These are phyloP conservation scores for Hypholoma fasciculare DNA, from an alignment of 768 basidiomycete genomes.

Conservation along the genomic window DNA sequence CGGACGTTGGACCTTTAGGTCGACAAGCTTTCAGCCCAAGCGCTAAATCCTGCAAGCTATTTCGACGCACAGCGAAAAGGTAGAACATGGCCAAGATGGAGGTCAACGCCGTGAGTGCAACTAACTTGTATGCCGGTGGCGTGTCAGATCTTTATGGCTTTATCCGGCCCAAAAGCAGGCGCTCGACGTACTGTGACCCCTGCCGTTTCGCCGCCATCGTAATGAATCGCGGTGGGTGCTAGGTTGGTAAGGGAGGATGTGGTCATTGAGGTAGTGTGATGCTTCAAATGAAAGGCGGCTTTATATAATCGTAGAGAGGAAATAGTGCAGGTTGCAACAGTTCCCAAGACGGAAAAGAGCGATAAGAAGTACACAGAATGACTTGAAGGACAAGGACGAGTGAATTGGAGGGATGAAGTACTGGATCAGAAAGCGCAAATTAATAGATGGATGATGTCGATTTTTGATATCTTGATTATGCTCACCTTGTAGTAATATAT, in stretches of 20 bases:
- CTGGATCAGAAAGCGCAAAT: too few species aligned
- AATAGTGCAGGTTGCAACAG: too few species aligned
- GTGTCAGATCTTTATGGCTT: not conserved
- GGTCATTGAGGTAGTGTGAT: not conserved
- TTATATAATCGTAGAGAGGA: not conserved
- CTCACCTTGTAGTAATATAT: not conserved
- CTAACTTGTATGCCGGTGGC: slow-evolving; percentile 1
- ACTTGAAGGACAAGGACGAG: too few species aligned
- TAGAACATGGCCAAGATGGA: slow-evolving; percentile 14
- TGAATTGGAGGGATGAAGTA: too few species aligned
- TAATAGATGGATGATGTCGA: too few species aligned
- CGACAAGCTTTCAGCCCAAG: not conserved
- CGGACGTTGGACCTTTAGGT: slow-evolving; percentile 10
- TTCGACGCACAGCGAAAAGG: slow-evolving; percentile 13
- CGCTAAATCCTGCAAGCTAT: not conserved
- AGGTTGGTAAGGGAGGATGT: not conserved
- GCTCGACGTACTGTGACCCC: slow-evolving; percentile 15
- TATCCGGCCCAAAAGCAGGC: not conserved
- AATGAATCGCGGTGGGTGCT: not conserved
- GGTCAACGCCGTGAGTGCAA: slow-evolving; percentile 12
- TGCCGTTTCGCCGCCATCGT: slow-evolving; percentile 9
- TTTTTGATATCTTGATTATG: too few species aligned
- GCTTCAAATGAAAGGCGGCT: not conserved
- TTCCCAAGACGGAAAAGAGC: too few species aligned
- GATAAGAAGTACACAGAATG: too few species aligned